phyloP scores from a whole-genome alignment of 2,329 filamentous ascomycete genomes.

The Colletotrichum chlorophyti region DNA sequence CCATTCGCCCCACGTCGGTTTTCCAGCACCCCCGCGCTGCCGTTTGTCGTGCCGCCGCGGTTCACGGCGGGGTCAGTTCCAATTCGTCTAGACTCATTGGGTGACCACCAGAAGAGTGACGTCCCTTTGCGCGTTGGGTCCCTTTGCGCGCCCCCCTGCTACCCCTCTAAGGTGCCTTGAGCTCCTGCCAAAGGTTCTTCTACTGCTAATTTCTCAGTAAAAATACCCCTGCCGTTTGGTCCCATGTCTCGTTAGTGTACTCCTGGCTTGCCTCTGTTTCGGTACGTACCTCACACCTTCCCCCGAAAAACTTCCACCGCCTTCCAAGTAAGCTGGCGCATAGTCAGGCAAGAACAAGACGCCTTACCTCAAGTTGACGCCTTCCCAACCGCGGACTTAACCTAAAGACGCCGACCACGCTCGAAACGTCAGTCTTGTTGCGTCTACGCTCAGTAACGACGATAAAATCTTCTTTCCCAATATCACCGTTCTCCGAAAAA shows the following conservation, averaged over 20 bases:
- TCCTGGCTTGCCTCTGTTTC: no score
- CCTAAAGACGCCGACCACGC: neutral
- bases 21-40: slow-evolving; percentile 24
- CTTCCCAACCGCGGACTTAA: slow-evolving; percentile 2
- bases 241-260: no score
- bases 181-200: slow-evolving; percentile 13
- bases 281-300: slow-evolving; percentile 18
- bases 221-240: neutral
- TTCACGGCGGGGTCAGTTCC: slow-evolving; percentile 15
- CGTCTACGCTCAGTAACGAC: no score
- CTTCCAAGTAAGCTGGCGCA: slow-evolving; percentile 18
- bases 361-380: slow-evolving; percentile 9
- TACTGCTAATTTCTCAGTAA: neutral
- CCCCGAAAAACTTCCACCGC: slow-evolving; percentile 25
- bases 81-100: slow-evolving; percentile 18
- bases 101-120: slow-evolving; percentile 1
- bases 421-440: neutral
- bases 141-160: slow-evolving; percentile 1
- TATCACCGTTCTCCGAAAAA: no score
- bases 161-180: slow-evolving; percentile 6
- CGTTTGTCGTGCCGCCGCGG: slow-evolving; percentile 3
- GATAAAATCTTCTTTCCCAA: no score
- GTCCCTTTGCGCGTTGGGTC: no score
- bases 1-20: slow-evolving; percentile 26
- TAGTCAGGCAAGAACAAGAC: slow-evolving; percentile 14